Evolutionary conservation across 345 rosid genomes (phyloP).

Genomic region (Dipteronia sinensis): DNA sequence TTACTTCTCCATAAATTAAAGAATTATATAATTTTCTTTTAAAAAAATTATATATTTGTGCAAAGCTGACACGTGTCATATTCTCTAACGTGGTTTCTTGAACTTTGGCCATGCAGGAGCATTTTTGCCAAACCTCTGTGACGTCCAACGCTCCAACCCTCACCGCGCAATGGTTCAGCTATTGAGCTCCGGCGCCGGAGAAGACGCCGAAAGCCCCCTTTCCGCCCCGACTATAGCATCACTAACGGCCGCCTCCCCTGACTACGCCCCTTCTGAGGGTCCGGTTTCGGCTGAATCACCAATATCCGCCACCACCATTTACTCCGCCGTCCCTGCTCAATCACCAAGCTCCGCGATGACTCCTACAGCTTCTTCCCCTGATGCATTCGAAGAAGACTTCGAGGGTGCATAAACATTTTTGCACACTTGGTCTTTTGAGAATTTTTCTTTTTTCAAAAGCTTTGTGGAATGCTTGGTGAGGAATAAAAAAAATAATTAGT

Average conservation of each 20-base stretch:
- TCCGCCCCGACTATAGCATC: background rate
- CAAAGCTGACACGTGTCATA: background rate
- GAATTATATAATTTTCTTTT: background rate
- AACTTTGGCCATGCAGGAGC: constrained; percentile 56
- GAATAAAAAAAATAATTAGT: background rate
- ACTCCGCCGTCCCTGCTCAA: constrained; percentile 11
- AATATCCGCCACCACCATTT: background rate
- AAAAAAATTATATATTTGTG: too few species aligned
- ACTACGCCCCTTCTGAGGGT: constrained; percentile 17
- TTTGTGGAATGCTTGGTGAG: background rate
- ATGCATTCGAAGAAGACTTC: background rate
- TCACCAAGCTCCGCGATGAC: constrained; percentile 18
- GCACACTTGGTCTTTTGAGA: background rate
- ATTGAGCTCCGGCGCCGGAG: constrained; percentile 54
- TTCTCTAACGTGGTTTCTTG: background rate
- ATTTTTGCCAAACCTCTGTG: constrained; percentile 81
- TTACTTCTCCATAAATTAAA: constrained; percentile 30
- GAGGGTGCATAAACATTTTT: background rate
- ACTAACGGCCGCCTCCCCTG: background rate
- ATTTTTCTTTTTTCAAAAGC: background rate
- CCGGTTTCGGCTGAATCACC: constrained; percentile 34
- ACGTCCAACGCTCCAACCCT: constrained; percentile 60
- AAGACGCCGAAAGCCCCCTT: background rate
- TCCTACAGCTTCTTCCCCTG: background rate
- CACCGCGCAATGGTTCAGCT: constrained; percentile 76